phyloP scores from a whole-genome alignment of 495 filamentous ascomycete species.

The Penicillium soppii region DNA sequence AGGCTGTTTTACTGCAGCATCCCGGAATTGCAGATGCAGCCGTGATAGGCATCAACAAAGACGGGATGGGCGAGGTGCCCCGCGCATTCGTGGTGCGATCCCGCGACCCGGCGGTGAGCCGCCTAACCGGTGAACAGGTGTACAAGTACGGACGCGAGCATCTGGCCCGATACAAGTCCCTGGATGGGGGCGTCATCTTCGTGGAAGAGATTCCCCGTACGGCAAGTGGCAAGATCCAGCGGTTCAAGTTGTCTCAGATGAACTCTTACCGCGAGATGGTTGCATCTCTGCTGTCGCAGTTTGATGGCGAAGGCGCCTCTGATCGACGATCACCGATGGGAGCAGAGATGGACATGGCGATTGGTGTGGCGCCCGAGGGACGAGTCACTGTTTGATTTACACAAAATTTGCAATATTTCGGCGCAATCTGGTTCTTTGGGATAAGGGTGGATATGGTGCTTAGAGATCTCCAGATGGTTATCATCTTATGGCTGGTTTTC shows the following conservation, averaged over 20 bases:
- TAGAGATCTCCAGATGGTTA: too few relatives aligned
- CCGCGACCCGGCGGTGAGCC: slow-evolving; percentile 17
- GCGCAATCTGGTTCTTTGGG: too few relatives aligned
- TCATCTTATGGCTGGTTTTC: too few relatives aligned
- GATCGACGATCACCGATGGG: slow-evolving; percentile 6
- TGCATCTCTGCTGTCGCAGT: slow-evolving; percentile 34
- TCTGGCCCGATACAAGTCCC: slow-evolving; percentile 64
- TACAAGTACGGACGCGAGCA: slow-evolving; percentile 60
- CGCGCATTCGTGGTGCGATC: slow-evolving; percentile 70
- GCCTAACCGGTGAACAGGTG: slow-evolving; percentile 56
- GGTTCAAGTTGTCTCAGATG: slow-evolving; percentile 46
- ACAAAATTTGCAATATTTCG: too few relatives aligned
- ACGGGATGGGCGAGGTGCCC: slow-evolving; percentile 64
- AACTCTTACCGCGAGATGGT: slow-evolving; percentile 48
- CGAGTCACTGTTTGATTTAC: too few relatives aligned
- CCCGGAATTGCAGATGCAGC: slow-evolving; percentile 70
- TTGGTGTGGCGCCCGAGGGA: slow-evolving; percentile 12
- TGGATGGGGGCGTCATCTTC: slow-evolving; percentile 71
- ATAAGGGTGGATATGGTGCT: too few relatives aligned
- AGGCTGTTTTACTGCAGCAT: slow-evolving; percentile 71
- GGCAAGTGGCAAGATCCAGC: slow-evolving; percentile 75
- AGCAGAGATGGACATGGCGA: slow-evolving; percentile 8
- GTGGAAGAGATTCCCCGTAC: slow-evolving; percentile 75
- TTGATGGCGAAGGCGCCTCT: slow-evolving; percentile 14
- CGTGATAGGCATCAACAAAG: slow-evolving; percentile 67